Evolutionary conservation across 306 rosid genomes (phyloP), one percentile per base, ranked within the genome.

Genomic region (Medicago lupulina): DNA sequence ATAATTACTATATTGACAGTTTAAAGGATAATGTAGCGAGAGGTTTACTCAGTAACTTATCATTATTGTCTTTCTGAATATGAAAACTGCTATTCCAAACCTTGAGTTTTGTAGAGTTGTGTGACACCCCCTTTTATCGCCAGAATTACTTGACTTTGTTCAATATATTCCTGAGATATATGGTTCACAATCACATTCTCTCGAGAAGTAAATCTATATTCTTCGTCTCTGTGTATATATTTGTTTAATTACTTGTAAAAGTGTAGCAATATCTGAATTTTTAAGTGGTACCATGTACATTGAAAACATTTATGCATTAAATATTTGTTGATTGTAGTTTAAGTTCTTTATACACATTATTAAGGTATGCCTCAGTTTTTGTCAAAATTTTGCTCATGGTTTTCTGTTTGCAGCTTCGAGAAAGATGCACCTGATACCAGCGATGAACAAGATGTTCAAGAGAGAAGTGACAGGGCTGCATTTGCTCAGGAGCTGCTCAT

Each of bases 401-500:
- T 76, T 79, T 79, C 25, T 46, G 8, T 49, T 43, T 87, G 90
- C 88, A 92, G 97, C 34, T n/a, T 23, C 1, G 73, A 21, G 28
- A 25, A 4, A 40, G 75, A 85, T 75, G 73, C 41, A 44, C 54
- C 17, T 36, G 72, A 76, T 51, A 73, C 53, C 34, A 83, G 47
- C 67, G 79, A 84, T 59, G 82, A 77, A 51, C 34, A 81, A 74
- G 89, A 90, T 80, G 70, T 7, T 15, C 79, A 81, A 79, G 96
- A 88, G 90, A 86, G 47, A 79, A 89, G 75, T 79, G 70, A 64
- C 76, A 88, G 82, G 80, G 96, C 90, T 6, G 61, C 83, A 36
- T 89, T 88, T 51, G 87, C 78, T 77, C 97, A 85, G 54, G 78
- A 86, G 67, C 44, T 96, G 81, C 75, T 92, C 11, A 51, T 74